phyloP scores from a whole-genome alignment of 164 flowering plant genomes.

The Liriodendron chinense region DNA sequence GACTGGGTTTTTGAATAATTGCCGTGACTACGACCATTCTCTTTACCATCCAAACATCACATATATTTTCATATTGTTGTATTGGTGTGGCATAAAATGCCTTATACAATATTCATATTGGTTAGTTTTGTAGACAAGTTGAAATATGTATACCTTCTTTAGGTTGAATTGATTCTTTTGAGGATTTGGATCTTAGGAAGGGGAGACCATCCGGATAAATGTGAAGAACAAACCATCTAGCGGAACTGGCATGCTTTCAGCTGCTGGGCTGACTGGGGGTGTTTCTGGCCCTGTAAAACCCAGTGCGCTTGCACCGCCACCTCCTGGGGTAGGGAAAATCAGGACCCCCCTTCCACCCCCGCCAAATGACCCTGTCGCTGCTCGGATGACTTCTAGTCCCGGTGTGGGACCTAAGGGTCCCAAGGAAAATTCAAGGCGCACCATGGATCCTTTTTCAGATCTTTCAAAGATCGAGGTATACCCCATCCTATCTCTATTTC shows the following conservation, averaged over 20 bases:
- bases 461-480: conserved; percentile 83
- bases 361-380: conserved; percentile 87
- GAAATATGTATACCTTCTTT: neutral
- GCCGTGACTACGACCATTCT: too few relatives aligned
- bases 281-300: conserved; percentile 49
- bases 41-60: too few relatives aligned
- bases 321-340: conserved; percentile 59
- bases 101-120: neutral
- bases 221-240: conserved; percentile 78
- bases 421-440: conserved; percentile 42
- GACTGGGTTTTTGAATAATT: too few relatives aligned
- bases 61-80: too few relatives aligned
- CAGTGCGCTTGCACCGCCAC: conserved; percentile 79
- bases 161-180: conserved; percentile 6
- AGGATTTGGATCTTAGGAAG: conserved; percentile 62
- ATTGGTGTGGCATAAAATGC: neutral
- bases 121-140: neutral
- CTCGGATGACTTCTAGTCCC: conserved; percentile 45
- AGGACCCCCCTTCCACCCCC: conserved; percentile 93
- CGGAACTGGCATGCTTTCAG: conserved; percentile 90
- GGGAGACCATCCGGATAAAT: conserved; percentile 93
- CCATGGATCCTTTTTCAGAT: conserved; percentile 67
- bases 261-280: conserved; percentile 73
- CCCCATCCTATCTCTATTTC: neutral
- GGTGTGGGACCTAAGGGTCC: conserved; percentile 30